These are phyloP conservation scores for Macrotyloma uniflorum DNA, from an alignment of 306 rosid species.

Conservation along the genomic window DNA sequence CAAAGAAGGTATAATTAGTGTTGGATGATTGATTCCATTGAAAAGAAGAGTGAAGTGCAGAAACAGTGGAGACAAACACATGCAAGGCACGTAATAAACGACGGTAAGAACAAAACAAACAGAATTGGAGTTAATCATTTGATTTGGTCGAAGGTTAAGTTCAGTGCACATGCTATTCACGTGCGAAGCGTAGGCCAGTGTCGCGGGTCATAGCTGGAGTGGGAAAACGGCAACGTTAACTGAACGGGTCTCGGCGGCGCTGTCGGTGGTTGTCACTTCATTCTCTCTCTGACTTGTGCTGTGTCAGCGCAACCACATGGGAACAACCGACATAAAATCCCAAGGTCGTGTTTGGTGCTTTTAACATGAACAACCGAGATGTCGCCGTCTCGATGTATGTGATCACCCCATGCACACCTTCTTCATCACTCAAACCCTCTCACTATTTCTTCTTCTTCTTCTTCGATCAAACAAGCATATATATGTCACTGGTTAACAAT, in stretches of 20 bases:
- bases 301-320: slow-evolving; percentile 8
- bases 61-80: neutral
- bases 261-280: slow-evolving; percentile 34
- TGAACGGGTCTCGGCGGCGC: slow-evolving; percentile 38
- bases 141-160: slow-evolving; percentile 4
- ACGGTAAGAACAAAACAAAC: neutral
- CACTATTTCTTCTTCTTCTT: slow-evolving; percentile 29
- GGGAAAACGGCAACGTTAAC: neutral
- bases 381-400: slow-evolving; percentile 34
- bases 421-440: slow-evolving; percentile 45
- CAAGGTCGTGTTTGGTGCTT: slow-evolving; percentile 23
- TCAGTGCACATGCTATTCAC: slow-evolving; percentile 32
- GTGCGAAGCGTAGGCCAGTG: slow-evolving; percentile 8
- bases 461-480: too few species aligned
- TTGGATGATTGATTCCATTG: too few species aligned
- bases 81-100: slow-evolving; percentile 8
- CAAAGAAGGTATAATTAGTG: neutral
- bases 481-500: too few species aligned
- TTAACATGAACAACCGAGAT: slow-evolving; percentile 25
- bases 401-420: slow-evolving; percentile 12
- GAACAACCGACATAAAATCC: slow-evolving; percentile 37
- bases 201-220: slow-evolving; percentile 29
- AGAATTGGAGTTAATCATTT: neutral
- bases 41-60: too few species aligned
- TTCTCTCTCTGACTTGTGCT: neutral